Evolutionary conservation across 495 filamentous ascomycete species (phyloP).

Genomic region (Penicillium riverlandense): DNA sequence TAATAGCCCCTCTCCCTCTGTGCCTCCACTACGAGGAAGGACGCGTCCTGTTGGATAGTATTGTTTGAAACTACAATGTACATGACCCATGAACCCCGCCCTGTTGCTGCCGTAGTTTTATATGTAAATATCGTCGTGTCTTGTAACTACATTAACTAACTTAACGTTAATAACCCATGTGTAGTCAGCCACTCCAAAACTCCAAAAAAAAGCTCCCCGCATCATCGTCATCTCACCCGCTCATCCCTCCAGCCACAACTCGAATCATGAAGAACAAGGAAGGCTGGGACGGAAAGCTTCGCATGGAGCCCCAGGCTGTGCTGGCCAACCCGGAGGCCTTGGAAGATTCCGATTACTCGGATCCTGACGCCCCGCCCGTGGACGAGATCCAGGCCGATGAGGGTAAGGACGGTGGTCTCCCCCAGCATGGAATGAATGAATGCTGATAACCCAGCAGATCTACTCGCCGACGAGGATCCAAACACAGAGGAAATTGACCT

Average conservation of each 20-base stretch:
- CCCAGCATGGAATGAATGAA: no score
- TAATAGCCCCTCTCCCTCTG: slow-evolving; percentile 2
- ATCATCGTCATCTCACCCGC: slow-evolving; percentile 9
- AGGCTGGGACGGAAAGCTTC: slow-evolving; percentile 91
- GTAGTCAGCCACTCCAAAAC: slow-evolving; percentile 3
- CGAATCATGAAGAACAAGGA: slow-evolving; percentile 52
- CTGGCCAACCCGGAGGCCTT: slow-evolving; percentile 69
- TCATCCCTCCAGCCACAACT: slow-evolving; percentile 1
- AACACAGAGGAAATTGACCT: slow-evolving; percentile 77
- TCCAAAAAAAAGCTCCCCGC: slow-evolving; percentile 14
- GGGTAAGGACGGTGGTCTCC: slow-evolving; percentile 35
- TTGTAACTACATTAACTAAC: no score
- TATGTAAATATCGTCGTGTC: slow-evolving; percentile 21
- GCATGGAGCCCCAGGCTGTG: slow-evolving; percentile 57
- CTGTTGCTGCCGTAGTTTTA: slow-evolving; percentile 16
- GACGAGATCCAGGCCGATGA: slow-evolving; percentile 78
- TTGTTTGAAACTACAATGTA: slow-evolving; percentile 18
- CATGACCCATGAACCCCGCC: slow-evolving; percentile 13
- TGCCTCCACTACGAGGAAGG: no score
- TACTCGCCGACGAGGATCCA: slow-evolving; percentile 56
- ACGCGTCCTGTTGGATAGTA: no score
- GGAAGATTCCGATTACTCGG: slow-evolving; percentile 77
- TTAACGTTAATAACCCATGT: no score
- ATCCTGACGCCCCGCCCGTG: slow-evolving; percentile 68
- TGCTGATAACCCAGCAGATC: slow-evolving; percentile 34